A percentile compares a stretch with the other conserved stretches of the same genome.
These are phyloP conservation scores for Fusarium phyllophilum DNA, from an alignment of 2,329 filamentous ascomycete genomes.

Conservation along the genomic window DNA sequence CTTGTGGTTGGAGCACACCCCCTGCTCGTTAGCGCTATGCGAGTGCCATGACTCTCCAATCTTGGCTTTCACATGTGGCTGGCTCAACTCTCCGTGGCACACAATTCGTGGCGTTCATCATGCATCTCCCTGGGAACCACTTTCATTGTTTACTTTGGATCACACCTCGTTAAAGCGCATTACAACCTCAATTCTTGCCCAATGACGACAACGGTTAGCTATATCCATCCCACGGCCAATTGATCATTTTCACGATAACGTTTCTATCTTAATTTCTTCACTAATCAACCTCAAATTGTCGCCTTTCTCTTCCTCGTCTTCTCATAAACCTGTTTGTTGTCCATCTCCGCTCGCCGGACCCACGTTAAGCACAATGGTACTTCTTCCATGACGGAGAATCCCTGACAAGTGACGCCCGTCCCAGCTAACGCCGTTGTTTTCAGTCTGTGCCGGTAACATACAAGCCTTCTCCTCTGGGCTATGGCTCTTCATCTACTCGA, in stretches of 20 bases:
- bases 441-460: conserved; percentile 68
- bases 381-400: conserved; percentile 39
- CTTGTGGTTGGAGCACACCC: conserved; percentile 23
- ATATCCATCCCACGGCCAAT: conserved; percentile 15
- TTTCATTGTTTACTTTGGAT: conserved; percentile 42
- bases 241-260: conserved; percentile 3
- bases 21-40: conserved; percentile 38
- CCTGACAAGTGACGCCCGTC: conserved; percentile 37
- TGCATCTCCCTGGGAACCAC: conserved; percentile 41
- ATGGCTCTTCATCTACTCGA: conserved; percentile 70
- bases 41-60: conserved; percentile 28
- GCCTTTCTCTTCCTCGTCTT: conserved; percentile 4
- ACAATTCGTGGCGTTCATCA: conserved; percentile 17
- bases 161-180: conserved; percentile 16
- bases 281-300: conserved; percentile 6
- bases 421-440: conserved; percentile 44
- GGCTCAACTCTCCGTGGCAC: conserved; percentile 13
- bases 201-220: conserved; percentile 30
- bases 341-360: conserved; percentile 39
- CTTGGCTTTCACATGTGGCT: conserved; percentile 33
- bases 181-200: conserved; percentile 30
- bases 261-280: not conserved
- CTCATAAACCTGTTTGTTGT: conserved; percentile 33
- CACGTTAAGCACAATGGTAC: conserved; percentile 49
- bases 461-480: conserved; percentile 77